Conservation (phyloP, 1,139 yeast genomes). For the Pichia sp. region DNA sequence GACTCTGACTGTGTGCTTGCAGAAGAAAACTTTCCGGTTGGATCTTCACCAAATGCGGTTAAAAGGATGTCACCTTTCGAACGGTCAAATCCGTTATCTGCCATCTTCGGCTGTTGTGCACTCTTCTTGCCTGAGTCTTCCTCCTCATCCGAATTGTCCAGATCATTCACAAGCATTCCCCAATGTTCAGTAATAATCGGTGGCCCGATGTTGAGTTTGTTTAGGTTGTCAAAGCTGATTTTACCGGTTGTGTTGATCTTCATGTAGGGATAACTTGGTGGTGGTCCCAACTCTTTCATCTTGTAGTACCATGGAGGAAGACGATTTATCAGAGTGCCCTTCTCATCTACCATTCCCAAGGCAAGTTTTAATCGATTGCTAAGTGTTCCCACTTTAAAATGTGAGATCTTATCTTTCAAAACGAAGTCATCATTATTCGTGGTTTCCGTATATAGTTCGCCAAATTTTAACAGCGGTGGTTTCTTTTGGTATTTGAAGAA, state of each 20-base stretch:
- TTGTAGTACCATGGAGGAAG: constrained; percentile 81
- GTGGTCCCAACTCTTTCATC: constrained; percentile 74
- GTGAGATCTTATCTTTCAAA: constrained; percentile 33
- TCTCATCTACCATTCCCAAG: constrained; percentile 56
- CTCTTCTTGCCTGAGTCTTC: constrained; percentile 35
- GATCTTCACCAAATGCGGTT: constrained; percentile 24
- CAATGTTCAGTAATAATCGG: constrained; percentile 13
- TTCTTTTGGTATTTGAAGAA: constrained; percentile 77
- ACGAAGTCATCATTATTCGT: constrained; percentile 12
- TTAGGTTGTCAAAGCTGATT: constrained; percentile 7
- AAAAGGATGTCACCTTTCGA: constrained; percentile 24
- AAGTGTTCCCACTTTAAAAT: constrained; percentile 62
- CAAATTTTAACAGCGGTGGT: constrained; percentile 65
- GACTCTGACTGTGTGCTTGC: not conserved
- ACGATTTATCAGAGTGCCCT: constrained; percentile 20
- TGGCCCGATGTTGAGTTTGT: constrained; percentile 9
- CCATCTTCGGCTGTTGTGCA: constrained; percentile 33
- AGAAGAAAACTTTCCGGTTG: not conserved
- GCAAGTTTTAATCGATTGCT: constrained; percentile 61
- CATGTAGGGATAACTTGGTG: constrained; percentile 75
- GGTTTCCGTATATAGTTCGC: constrained; percentile 54
- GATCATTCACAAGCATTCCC: constrained; percentile 18
- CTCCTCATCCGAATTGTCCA: constrained; percentile 33
- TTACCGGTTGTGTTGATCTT: constrained; percentile 39
- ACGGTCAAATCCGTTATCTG: constrained; percentile 24